phyloP scores from a whole-genome alignment of 2,329 filamentous ascomycete species.

The Aspergillus sp. region DNA sequence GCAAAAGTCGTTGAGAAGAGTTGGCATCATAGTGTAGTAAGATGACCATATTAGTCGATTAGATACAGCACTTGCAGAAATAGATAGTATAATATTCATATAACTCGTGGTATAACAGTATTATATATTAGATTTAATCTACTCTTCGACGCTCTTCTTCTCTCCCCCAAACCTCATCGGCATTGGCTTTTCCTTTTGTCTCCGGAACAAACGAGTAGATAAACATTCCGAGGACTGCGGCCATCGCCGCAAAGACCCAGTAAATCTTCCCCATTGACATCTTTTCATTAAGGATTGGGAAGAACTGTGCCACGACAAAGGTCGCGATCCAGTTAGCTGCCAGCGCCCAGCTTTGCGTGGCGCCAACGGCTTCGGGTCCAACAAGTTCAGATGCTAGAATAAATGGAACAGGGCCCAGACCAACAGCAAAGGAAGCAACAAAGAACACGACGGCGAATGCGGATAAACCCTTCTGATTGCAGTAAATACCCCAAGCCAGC shows the following conservation, averaged over 20 bases:
- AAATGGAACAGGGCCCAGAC: constrained; percentile 89
- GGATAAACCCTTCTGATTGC: constrained; percentile 67
- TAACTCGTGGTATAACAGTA: not conserved
- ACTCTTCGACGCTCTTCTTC: constrained; percentile 21
- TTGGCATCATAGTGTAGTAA: too few species aligned
- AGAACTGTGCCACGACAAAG: constrained; percentile 90
- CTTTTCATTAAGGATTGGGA: constrained; percentile 76
- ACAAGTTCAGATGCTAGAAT: constrained; percentile 90
- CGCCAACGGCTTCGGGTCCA: constrained; percentile 81
- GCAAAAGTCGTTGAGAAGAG: too few species aligned
- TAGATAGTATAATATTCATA: too few species aligned
- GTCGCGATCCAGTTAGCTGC: constrained; percentile 87
- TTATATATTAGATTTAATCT: constrained; percentile 20
- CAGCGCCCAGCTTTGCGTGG: constrained; percentile 82
- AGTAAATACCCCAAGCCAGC: constrained; percentile 75
- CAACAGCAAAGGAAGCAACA: constrained; percentile 83
- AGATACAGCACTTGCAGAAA: too few species aligned
- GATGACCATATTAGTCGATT: too few species aligned
- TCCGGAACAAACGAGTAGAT: constrained; percentile 74
- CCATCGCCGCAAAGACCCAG: constrained; percentile 80
- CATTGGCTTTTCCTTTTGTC: constrained; percentile 77
- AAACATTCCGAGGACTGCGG: constrained; percentile 64
- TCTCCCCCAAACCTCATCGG: constrained; percentile 87
- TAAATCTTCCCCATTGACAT: constrained; percentile 83
- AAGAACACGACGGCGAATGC: constrained; percentile 79